Evolutionary conservation across 352 stramenopile species (phyloP), one percentile per base, ranked within the genome.

Genomic region (Globisporangium abappressorium): DNA sequence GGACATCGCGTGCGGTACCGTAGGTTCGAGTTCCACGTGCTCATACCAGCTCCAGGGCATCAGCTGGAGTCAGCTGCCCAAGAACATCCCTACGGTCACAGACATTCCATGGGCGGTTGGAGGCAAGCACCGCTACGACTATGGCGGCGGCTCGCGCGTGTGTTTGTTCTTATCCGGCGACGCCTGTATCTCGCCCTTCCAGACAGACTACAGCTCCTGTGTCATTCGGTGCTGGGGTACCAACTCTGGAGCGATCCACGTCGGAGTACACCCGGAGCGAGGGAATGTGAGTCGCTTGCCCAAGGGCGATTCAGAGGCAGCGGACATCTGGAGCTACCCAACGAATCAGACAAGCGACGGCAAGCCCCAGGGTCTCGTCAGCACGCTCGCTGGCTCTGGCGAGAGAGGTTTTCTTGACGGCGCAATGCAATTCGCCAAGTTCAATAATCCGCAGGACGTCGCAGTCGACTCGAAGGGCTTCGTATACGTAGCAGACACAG

Each of bases 401-500:
- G 70, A 66, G 12, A 68, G 71, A 5, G 96, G 95, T 0, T 97
- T 94, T 64, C 49, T 71, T 0, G 91, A 98, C 67, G 95, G 93
- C 30, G 1, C 72, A 18, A 69, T 59, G 41, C 60, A 70, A 7
- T 66, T 77, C 0, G 92, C 95, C n/a, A 79, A 76, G 36, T 99
- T 99, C 76, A 87, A 85, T 64, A 83, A 88, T 62, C 96, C 96
- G 14, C 77, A 97, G 66, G 93, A 94, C 63, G 82, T 98, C 24
- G 94, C 93, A 1, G 86, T 98, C 12, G 95, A 98, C 74, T 89
- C 86, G 24, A 85, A 85, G 12, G 92, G 94, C 8, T 89, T 97
- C 46, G 84, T 98, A 6, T 99, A 98, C 73, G 92, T 99, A 3
- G 93, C 93, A 1, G 97, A 99, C 74, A 98, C 89, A 20, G 89